Conservation (phyloP, 345 rosid species). For the Punica granatum region DNA sequence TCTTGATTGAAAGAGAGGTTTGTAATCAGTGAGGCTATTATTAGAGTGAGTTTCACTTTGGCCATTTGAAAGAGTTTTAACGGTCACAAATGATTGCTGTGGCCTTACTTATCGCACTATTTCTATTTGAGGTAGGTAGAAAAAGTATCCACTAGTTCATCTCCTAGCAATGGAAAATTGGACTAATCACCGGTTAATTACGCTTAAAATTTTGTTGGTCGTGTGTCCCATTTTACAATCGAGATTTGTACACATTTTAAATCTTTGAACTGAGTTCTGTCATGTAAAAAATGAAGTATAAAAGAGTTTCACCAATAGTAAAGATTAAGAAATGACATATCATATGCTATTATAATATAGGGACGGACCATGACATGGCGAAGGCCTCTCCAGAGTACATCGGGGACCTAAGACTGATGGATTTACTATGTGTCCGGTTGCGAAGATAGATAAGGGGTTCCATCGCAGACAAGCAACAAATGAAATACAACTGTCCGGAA, state of each 20-base stretch:
- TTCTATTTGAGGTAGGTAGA: neutral
- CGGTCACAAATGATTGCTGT: neutral
- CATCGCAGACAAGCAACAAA: neutral
- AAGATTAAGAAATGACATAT: no score
- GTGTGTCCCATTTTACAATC: no score
- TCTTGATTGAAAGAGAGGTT: conserved; percentile 6
- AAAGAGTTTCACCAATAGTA: no score
- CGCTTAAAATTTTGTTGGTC: no score
- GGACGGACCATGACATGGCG: no score
- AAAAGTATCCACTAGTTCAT: neutral
- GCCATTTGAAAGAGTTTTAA: neutral
- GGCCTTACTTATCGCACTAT: neutral
- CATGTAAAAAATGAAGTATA: no score
- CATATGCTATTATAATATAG: no score
- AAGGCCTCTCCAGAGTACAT: neutral
- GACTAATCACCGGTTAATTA: neutral
- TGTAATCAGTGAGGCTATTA: conserved; percentile 3
- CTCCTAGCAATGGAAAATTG: neutral
- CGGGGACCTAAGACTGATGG: neutral
- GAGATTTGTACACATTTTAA: no score
- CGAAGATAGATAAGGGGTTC: neutral
- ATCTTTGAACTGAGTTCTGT: no score
- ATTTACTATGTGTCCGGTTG: neutral
- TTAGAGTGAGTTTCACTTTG: conserved; percentile 2
- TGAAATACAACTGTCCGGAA: neutral